Base-by-base conservation (phyloP, 495 filamentous ascomycete genomes). In the Xylaria grammica region DNA sequence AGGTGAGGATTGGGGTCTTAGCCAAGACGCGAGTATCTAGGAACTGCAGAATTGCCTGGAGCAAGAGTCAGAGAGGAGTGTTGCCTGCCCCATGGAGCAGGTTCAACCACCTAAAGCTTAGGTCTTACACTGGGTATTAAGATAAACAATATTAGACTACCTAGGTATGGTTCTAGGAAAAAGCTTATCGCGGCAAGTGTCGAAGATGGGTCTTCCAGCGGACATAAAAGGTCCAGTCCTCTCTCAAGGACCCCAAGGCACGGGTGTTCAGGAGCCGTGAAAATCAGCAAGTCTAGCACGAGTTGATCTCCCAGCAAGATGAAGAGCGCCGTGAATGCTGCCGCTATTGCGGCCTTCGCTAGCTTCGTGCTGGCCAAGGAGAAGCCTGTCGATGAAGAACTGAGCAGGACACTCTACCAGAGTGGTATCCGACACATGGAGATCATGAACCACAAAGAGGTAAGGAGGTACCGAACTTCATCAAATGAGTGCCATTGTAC, bases 361-460 rank as follows among this genome's bases (percentile, higher is more conserved):
- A 63, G 71, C 54, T 57, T 68, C 36, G 72, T 69, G 7, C 46
- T 68, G 24, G 78, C 73, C 4, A 81, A 77, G 68, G 75, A 77
- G 60, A 61, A 69, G 60, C 61, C 70, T 11, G 66, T 65, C 5
- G 69, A 77, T 29, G 74, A 75, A 38, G 73, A 72, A 51, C 3
- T 66, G 51, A 71, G 72, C 3, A 75, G 68, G 19, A 66, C 76
- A 55, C 59, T 78, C 59, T 85, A 80, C 57, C 78, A 81, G 64
- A 77, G 63, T 63, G 82, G 82, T 19, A 40, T 77, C n/a, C 71
- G 78, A 59, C 80, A 83, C 66, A 74, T 75, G 69, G 62, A 68
- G 34, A 81, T 85, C 68, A 82, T 82, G 79, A 63, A 74, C 1
- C 64, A 72, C 36, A 84, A 84, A 67, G 67, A 74, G 66, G 74